Base-by-base conservation (phyloP, 1,284 basidiomycete genomes). In the Trametes pubescens region DNA sequence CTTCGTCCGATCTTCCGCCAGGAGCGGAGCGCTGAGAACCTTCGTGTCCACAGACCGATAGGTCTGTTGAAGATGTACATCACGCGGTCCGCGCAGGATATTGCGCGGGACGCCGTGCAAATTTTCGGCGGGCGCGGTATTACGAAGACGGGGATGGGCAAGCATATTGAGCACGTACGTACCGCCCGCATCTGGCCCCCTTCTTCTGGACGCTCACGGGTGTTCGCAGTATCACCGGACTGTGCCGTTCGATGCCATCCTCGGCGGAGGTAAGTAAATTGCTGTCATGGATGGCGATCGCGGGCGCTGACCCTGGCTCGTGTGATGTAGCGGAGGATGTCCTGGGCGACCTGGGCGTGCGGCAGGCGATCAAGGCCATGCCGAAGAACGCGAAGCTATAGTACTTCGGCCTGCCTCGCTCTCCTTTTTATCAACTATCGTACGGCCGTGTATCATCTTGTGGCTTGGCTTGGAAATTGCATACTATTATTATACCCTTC, bases 261-360 rank as follows among this genome's bases (percentile, higher is more conserved):
- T 91, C 40, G 89, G 88, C 29, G 91, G 91, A 79, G 84, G 84
- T 71, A 80, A 82, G 74, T 55, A 18, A 18, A 47, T 14, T 55
- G 47, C 1, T 34, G 37, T 22, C 9, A 43, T 16, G 22, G 38
- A 51, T 16, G 46, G 43, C 22, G 52, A 59, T 53, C 38, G 52
- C 57, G 52, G 46, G n/a, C 22, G n/a, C 35, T 53, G 46, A 56
- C 52, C 34, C 43, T 43, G 14, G 26, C 46, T 32, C 47, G 60
- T 57, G 34, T 43, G 38, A 46, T 53, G 46, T 51, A 81, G 87
- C 88, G 24, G 88, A 91, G 73, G 87, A 90, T 69, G 88, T 91
- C 22, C 75, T 91, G 64, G 86, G 83, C 52, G 90, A 91, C 72
- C 81, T 91, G 29, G 88, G 89, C 65, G 87, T 90, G 8, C 83